These are phyloP conservation scores for Adansonia rubrostipa DNA, from an alignment of 441 rosid genomes.

Conservation along the genomic window DNA sequence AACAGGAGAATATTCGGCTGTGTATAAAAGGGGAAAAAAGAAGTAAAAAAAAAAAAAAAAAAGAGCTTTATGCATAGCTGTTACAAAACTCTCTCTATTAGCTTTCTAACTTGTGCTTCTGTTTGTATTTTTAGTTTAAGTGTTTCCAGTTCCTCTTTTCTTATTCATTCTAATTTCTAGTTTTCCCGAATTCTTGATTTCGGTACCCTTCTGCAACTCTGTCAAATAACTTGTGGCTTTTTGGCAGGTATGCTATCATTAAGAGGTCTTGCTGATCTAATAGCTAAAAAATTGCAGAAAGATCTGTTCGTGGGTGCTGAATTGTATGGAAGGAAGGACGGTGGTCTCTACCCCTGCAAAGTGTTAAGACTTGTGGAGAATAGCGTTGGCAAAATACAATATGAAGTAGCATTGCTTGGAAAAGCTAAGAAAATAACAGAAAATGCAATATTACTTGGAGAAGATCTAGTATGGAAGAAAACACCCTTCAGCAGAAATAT, in stretches of 20 bases:
- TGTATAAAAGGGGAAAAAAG: neutral
- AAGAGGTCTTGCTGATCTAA: conserved; percentile 76
- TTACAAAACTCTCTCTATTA: neutral
- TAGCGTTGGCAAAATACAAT: conserved; percentile 45
- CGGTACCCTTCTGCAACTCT: neutral
- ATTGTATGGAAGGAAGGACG: conserved; percentile 66
- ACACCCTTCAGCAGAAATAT: conserved; percentile 72
- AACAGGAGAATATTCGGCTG: neutral
- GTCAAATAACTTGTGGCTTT: conserved; percentile 28
- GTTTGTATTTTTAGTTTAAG: neutral
- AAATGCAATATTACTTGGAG: conserved; percentile 51
- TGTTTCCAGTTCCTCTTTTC: neutral
- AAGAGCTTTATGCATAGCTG: neutral
- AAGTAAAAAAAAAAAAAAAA: neutral
- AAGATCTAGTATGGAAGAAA: conserved; percentile 77
- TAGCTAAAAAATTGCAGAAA: conserved; percentile 65
- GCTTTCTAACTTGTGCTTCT: conserved; percentile 5
- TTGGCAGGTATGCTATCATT: conserved; percentile 77
- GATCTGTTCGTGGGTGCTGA: conserved; percentile 66
- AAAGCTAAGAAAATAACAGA: conserved; percentile 57
- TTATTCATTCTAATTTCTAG: neutral
- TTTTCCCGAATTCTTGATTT: conserved; percentile 16
- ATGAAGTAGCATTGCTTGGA: conserved; percentile 79
- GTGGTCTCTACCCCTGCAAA: conserved; percentile 63
- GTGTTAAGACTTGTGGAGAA: conserved; percentile 56